Percentiles rank a stretch among this genome's conserved stretches.
Conservation (phyloP, 2,329 filamentous ascomycete species). For the Aureobasidium sp. region DNA sequence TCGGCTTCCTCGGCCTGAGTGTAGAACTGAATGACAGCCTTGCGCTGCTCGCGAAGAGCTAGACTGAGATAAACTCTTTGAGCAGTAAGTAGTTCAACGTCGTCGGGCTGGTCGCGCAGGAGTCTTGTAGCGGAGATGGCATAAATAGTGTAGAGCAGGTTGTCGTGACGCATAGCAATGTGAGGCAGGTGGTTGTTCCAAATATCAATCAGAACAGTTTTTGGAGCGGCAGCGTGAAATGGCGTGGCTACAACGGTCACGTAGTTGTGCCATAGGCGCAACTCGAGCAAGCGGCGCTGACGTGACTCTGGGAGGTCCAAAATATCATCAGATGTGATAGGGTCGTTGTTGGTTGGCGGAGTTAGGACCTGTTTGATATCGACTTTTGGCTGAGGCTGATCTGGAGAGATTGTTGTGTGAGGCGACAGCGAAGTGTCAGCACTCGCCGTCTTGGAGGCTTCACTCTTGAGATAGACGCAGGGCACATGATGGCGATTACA, state of each 20-base stretch:
- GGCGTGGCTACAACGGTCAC: background rate
- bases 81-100: background rate
- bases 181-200: slow-evolving; percentile 1
- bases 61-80: slow-evolving; percentile 3
- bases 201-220: background rate
- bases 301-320: background rate
- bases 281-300: background rate
- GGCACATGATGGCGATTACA: slow-evolving; percentile 1
- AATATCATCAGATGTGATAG: background rate
- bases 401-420: background rate
- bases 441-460: background rate
- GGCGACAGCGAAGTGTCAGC: background rate
- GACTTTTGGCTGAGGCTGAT: background rate
- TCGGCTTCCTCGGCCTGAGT: slow-evolving; percentile 21
- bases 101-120: background rate
- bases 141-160: background rate
- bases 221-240: background rate
- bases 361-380: background rate
- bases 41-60: slow-evolving; percentile 22
- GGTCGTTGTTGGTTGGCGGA: background rate
- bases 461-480: background rate
- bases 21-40: slow-evolving; percentile 19
- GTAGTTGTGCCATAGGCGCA: slow-evolving; percentile 1
- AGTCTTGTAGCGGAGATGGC: background rate
- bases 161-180: background rate